phyloP scores from a whole-genome alignment of 495 filamentous ascomycete species.

The Penicillium diatomitis region DNA sequence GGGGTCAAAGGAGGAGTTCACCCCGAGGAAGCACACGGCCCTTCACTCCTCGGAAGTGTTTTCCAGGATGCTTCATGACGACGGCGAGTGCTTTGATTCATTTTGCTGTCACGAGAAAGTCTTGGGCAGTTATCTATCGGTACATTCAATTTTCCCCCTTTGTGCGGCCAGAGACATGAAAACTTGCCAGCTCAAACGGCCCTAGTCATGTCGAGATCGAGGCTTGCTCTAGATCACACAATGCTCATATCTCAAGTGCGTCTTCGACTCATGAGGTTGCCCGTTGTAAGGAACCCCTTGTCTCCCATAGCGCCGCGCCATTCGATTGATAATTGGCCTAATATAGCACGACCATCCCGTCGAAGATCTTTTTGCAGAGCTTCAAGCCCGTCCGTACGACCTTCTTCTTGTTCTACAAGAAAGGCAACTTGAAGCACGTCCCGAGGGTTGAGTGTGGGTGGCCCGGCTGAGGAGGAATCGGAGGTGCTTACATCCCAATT shows the following conservation, averaged over 20 bases:
- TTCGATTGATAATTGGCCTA: slow-evolving; percentile 77
- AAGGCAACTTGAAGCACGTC: slow-evolving; percentile 93
- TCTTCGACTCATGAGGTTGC: slow-evolving; percentile 61
- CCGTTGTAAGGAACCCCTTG: slow-evolving; percentile 76
- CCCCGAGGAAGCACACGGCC: no score
- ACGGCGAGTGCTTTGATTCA: no score
- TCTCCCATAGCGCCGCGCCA: slow-evolving; percentile 91
- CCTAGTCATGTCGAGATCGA: no score
- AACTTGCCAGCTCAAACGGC: no score
- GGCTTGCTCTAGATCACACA: slow-evolving; percentile 4
- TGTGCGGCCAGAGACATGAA: no score
- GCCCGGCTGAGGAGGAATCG: slow-evolving; percentile 17
- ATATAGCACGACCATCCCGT: slow-evolving; percentile 51
- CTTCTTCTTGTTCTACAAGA: slow-evolving; percentile 59
- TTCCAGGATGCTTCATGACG: no score
- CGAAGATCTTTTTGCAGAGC: slow-evolving; percentile 40
- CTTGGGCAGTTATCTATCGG: no score
- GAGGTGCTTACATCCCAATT: slow-evolving; percentile 45
- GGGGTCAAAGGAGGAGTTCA: no score
- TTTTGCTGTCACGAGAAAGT: no score
- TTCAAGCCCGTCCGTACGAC: slow-evolving; percentile 39
- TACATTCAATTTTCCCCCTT: no score
- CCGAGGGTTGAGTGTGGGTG: slow-evolving; percentile 67
- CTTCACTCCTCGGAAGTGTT: no score
- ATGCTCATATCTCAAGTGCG: slow-evolving; percentile 26